Conservation (phyloP, 2,329 filamentous ascomycete genomes). For the Gyromitra esculenta region DNA sequence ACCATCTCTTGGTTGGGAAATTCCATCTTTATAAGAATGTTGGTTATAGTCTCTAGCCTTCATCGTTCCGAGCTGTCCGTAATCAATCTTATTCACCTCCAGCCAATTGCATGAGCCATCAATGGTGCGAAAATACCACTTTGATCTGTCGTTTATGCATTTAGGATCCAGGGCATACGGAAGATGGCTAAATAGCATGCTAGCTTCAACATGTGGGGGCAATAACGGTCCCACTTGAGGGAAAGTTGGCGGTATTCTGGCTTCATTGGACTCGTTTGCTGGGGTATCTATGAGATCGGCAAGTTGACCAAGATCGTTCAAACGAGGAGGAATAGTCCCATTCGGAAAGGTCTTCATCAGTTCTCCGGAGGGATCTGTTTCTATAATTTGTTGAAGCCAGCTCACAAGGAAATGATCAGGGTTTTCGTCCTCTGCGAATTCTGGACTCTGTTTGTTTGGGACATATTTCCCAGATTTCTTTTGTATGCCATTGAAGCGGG, state of each 20-base stretch:
- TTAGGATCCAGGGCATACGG: neutral
- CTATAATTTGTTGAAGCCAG: neutral
- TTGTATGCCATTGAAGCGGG: neutral
- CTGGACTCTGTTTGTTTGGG: neutral
- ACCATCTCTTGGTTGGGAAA: slow-evolving; percentile 12
- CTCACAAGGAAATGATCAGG: neutral
- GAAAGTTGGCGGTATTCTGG: neutral
- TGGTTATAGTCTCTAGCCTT: slow-evolving; percentile 12
- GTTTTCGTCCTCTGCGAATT: neutral
- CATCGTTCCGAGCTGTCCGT: slow-evolving; percentile 4
- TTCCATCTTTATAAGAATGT: slow-evolving; percentile 1
- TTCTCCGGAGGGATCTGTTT: neutral
- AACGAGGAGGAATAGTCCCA: neutral
- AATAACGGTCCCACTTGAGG: neutral
- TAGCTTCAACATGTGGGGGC: neutral
- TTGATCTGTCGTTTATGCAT: slow-evolving; percentile 4
- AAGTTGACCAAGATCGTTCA: neutral
- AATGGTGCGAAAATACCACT: slow-evolving; percentile 12
- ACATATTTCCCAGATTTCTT: neutral
- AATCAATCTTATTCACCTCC: slow-evolving; percentile 11
- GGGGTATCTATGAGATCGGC: neutral
- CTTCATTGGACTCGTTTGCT: neutral
- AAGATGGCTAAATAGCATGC: slow-evolving; percentile 9
- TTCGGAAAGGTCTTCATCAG: neutral
- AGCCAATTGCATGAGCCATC: slow-evolving; percentile 19